Percentiles rank a stretch among this genome's conserved stretches.
Conservation (phyloP, 2,329 filamentous ascomycete genomes). For the Diplodia sapinea region DNA sequence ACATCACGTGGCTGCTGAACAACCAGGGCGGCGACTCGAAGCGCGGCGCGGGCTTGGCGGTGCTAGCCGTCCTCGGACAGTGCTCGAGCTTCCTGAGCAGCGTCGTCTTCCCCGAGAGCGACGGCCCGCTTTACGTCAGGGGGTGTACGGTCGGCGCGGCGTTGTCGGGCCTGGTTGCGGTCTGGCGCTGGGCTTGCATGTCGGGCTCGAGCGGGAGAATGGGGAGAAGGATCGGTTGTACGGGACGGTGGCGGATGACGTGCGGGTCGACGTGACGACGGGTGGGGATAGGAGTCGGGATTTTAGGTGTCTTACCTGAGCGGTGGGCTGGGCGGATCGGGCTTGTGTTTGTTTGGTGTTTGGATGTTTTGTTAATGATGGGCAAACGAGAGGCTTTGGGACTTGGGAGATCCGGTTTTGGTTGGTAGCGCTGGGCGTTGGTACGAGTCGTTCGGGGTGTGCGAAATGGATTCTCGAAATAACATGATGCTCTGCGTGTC, state of each 20-base stretch:
- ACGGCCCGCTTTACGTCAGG: conserved; percentile 30
- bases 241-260: conserved; percentile 10
- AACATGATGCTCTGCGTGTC: no score
- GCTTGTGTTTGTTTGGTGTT: background rate
- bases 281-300: conserved; percentile 13
- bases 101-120: conserved; percentile 36
- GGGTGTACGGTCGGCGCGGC: conserved; percentile 8
- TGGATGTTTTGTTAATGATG: no score
- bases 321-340: no score
- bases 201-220: conserved; percentile 9
- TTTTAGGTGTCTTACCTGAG: conserved; percentile 16
- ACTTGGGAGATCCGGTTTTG: no score
- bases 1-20: conserved; percentile 43
- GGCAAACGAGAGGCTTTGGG: no score
- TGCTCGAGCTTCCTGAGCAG: conserved; percentile 42
- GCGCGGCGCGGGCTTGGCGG: conserved; percentile 38
- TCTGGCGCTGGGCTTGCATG: conserved; percentile 84
- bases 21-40: conserved; percentile 43
- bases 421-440: no score
- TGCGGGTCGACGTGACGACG: conserved; percentile 14
- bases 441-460: no score
- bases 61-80: conserved; percentile 41
- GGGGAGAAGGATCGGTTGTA: conserved; percentile 10
- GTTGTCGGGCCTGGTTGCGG: conserved; percentile 67
- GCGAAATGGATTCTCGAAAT: no score